Percentiles rank a stretch among this genome's conserved stretches.
Evolutionary conservation across 164 flowering plant genomes (phyloP).

Genomic region (Chimonanthus salicifolius): DNA sequence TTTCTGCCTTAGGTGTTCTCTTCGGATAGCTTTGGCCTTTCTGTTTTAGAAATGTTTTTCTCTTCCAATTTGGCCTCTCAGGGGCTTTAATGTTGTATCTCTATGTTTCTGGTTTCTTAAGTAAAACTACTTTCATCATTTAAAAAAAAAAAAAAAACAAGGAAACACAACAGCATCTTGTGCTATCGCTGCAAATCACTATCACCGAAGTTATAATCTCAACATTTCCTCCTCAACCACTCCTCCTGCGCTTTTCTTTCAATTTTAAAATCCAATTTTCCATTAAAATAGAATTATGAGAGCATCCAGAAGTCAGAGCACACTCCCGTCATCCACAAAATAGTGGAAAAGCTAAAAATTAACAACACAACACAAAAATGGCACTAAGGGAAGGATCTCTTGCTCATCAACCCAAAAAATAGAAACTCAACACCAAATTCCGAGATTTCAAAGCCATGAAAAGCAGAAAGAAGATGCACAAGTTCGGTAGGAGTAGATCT

Average conservation of each 20-base stretch:
- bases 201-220: too few relatives aligned
- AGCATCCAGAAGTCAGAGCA: not conserved
- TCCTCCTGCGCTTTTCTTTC: not conserved
- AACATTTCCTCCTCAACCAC: not conserved
- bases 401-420: not conserved
- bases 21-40: too few relatives aligned
- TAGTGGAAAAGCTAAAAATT: not conserved
- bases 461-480: not conserved
- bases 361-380: not conserved
- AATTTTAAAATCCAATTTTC: not conserved
- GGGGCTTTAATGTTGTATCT: too few relatives aligned
- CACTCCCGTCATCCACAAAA: not conserved
- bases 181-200: too few relatives aligned
- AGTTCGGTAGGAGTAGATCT: constrained; percentile 1
- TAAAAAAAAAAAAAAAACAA: too few relatives aligned
- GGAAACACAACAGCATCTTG: too few relatives aligned
- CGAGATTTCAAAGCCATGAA: not conserved
- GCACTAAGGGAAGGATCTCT: not conserved
- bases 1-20: too few relatives aligned
- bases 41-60: too few relatives aligned
- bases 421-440: not conserved
- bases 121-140: too few relatives aligned
- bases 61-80: too few relatives aligned
- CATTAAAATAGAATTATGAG: not conserved
- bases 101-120: too few relatives aligned